phyloP scores from a whole-genome alignment of 306 rosid species.

The Canavalia ensiformis region DNA sequence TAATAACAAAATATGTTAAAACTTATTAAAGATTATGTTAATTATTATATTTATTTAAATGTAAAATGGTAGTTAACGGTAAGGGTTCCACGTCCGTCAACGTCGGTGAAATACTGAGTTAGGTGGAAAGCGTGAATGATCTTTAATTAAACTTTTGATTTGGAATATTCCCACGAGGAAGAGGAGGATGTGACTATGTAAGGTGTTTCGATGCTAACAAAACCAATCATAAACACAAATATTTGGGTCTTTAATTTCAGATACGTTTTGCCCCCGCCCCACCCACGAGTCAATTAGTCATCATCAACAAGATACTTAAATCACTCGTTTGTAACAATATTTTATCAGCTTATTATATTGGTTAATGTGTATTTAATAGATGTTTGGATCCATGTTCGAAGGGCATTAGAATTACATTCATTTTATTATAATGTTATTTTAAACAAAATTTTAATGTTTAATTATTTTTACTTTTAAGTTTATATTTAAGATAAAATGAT shows the following conservation, averaged over 20 bases:
- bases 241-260: background rate
- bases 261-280: background rate
- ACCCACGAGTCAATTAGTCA: background rate
- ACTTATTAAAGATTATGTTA: no score
- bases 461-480: no score
- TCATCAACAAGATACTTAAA: background rate
- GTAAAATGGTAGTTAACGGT: background rate
- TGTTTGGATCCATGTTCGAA: no score
- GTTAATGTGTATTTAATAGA: no score
- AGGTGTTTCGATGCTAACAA: background rate
- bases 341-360: no score
- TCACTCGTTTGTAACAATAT: no score
- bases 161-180: conserved; percentile 4
- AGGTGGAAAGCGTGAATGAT: background rate
- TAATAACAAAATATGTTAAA: background rate
- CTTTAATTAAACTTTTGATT: background rate
- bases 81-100: background rate
- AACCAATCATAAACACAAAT: background rate
- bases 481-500: no score
- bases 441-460: no score
- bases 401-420: no score
- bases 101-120: conserved; percentile 30
- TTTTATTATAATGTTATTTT: no score
- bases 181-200: background rate
- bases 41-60: no score